These are phyloP conservation scores for Citeromyces matritensis DNA, from an alignment of 805 yeast species.

Conservation along the genomic window DNA sequence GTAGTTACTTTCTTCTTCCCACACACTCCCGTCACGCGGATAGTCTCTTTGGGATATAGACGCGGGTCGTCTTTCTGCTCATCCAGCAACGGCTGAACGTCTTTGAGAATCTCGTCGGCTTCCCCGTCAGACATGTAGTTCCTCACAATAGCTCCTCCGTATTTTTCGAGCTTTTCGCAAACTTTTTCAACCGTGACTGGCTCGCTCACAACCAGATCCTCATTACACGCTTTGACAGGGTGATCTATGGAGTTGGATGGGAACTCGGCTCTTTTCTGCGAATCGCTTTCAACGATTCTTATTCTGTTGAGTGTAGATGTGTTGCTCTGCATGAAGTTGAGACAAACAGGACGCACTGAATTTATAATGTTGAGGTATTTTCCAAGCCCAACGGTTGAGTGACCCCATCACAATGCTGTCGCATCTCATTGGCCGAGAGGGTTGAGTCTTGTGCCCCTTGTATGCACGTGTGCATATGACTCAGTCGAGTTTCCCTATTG, in stretches of 20 bases:
- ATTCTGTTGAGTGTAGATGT: too few species aligned
- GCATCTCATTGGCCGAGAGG: too few species aligned
- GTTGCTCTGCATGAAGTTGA: too few species aligned
- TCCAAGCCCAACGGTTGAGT: too few species aligned
- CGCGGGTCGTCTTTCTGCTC: conserved; percentile 10
- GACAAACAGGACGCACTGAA: too few species aligned
- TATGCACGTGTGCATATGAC: too few species aligned
- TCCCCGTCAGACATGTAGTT: conserved; percentile 6
- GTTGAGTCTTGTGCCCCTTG: too few species aligned
- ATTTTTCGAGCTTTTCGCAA: conserved; percentile 7
- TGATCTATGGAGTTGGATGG: neutral
- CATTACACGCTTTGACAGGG: conserved; percentile 1
- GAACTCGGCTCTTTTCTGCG: neutral
- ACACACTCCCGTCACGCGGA: conserved; percentile 9
- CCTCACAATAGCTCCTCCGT: conserved; percentile 12
- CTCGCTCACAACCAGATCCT: conserved; percentile 3
- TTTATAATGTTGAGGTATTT: too few species aligned
- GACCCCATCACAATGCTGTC: too few species aligned
- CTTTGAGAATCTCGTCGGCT: conserved; percentile 7
- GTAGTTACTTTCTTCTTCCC: conserved; percentile 9
- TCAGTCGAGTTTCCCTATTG: too few species aligned
- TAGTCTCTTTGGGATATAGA: conserved; percentile 11
- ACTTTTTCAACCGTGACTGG: conserved; percentile 4
- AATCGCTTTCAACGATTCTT: too few species aligned
- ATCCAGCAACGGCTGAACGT: conserved; percentile 10